Conservation (phyloP, 176 grass and related monocot species). For the Ensete glaucum region DNA sequence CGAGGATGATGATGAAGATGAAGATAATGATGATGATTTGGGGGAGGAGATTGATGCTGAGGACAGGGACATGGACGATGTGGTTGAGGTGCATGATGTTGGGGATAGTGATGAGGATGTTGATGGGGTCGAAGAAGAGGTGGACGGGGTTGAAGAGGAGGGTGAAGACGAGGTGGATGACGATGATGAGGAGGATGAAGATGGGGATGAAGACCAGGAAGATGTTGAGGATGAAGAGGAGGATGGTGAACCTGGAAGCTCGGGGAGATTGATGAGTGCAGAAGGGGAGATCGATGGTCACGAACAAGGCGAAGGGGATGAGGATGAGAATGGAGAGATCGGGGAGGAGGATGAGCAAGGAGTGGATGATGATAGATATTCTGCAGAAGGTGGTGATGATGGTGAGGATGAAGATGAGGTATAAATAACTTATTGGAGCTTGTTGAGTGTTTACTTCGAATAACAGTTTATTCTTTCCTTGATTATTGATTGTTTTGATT, state of each 20-base stretch:
- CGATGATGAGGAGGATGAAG: slow-evolving; percentile 52
- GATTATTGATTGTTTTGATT: not conserved
- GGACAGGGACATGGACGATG: slow-evolving; percentile 65
- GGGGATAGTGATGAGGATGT: slow-evolving; percentile 47
- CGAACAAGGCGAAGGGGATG: slow-evolving; percentile 81
- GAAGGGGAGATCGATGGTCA: slow-evolving; percentile 85
- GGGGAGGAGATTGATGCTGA: slow-evolving; percentile 52
- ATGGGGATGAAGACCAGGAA: slow-evolving; percentile 41
- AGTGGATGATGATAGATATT: slow-evolving; percentile 44
- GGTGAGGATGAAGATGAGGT: slow-evolving; percentile 84
- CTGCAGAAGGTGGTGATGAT: slow-evolving; percentile 48
- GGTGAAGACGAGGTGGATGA: slow-evolving; percentile 37
- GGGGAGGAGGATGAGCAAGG: slow-evolving; percentile 62
- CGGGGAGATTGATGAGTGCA: slow-evolving; percentile 30
- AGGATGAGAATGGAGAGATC: slow-evolving; percentile 80
- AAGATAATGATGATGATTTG: slow-evolving; percentile 48
- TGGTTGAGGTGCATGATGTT: slow-evolving; percentile 48
- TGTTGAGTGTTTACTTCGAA: not conserved
- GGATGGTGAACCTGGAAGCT: slow-evolving; percentile 40
- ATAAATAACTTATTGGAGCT: slow-evolving; percentile 23
- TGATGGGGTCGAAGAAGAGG: slow-evolving; percentile 55
- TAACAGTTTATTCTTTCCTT: slow-evolving; percentile 5
- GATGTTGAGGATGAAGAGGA: slow-evolving; percentile 54
- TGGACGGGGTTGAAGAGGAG: slow-evolving; percentile 30
- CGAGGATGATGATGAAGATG: slow-evolving; percentile 31